A percentile compares a stretch with the other conserved stretches of the same genome.
These are phyloP conservation scores for Boletus hoseneyae DNA, from an alignment of 1,284 basidiomycete species.

Conservation along the genomic window DNA sequence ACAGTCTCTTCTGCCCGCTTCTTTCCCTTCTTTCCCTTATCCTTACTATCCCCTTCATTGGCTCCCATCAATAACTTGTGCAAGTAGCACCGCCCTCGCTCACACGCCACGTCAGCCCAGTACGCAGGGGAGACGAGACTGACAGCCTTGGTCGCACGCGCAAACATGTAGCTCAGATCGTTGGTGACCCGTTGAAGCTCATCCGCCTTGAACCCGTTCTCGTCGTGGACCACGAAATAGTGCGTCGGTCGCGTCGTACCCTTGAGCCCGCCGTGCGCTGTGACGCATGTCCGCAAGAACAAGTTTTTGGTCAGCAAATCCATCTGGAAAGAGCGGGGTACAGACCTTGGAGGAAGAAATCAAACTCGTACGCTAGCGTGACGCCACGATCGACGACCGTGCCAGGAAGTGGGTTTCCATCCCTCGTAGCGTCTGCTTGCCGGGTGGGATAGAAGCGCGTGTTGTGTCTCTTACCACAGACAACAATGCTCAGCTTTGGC, in stretches of 20 bases:
- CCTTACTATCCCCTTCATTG: constrained; percentile 38
- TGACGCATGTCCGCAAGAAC: no score
- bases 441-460: constrained; percentile 64
- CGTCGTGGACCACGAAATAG: constrained; percentile 74
- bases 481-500: constrained; percentile 65
- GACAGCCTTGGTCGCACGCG: constrained; percentile 77
- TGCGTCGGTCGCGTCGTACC: constrained; percentile 70
- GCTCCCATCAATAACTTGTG: constrained; percentile 47
- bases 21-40: constrained; percentile 12
- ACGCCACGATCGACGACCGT: constrained; percentile 73
- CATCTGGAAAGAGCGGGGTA: not conserved
- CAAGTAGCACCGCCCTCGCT: constrained; percentile 73
- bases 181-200: constrained; percentile 57
- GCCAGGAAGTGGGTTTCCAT: constrained; percentile 70
- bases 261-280: constrained; percentile 57
- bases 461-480: constrained; percentile 80
- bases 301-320: not conserved
- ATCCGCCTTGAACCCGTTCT: constrained; percentile 66
- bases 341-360: constrained; percentile 68
- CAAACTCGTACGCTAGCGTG: constrained; percentile 69
- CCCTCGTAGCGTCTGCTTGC: constrained; percentile 46
- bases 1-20: constrained; percentile 20
- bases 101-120: constrained; percentile 74
- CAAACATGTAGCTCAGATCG: constrained; percentile 70
- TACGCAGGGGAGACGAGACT: constrained; percentile 76